These are phyloP conservation scores for Panellus pusillus DNA, from an alignment of 768 basidiomycete genomes.

Conservation along the genomic window DNA sequence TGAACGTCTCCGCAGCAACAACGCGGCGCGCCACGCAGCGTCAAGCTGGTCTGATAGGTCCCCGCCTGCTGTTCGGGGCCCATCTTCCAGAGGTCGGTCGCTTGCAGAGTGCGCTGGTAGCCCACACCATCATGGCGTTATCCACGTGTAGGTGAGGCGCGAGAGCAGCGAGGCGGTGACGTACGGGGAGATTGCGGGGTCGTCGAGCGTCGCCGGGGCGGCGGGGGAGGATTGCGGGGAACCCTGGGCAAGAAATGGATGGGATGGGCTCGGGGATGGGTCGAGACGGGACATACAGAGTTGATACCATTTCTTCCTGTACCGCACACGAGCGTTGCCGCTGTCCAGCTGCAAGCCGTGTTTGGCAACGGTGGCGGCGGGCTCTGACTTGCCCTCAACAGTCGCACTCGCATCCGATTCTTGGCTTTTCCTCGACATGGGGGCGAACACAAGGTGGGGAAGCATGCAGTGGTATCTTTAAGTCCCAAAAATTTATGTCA, in stretches of 20 bases:
- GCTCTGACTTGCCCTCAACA: too few relatives aligned
- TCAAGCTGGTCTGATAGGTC: constrained; percentile 52
- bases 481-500: too few relatives aligned
- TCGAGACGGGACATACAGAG: constrained; percentile 28
- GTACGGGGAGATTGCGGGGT: constrained; percentile 62
- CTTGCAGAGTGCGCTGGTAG: constrained; percentile 72
- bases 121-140: constrained; percentile 64
- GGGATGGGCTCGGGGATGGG: too few relatives aligned
- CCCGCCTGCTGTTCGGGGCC: constrained; percentile 50
- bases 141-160: constrained; percentile 67
- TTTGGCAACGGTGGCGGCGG: not conserved
- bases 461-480: too few relatives aligned
- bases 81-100: constrained; percentile 73
- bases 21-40: constrained; percentile 52
- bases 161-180: constrained; percentile 59
- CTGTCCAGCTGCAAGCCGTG: not conserved
- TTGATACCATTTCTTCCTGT: not conserved
- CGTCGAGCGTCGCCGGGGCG: constrained; percentile 55
- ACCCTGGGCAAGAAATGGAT: constrained; percentile 36
- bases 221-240: constrained; percentile 57
- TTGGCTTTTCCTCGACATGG: too few relatives aligned
- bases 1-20: constrained; percentile 52
- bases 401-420: too few relatives aligned
- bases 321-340: not conserved
- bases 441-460: too few relatives aligned